These are phyloP conservation scores for Knoxdaviesia capensis DNA, from an alignment of 2,329 filamentous ascomycete genomes.

Conservation along the genomic window DNA sequence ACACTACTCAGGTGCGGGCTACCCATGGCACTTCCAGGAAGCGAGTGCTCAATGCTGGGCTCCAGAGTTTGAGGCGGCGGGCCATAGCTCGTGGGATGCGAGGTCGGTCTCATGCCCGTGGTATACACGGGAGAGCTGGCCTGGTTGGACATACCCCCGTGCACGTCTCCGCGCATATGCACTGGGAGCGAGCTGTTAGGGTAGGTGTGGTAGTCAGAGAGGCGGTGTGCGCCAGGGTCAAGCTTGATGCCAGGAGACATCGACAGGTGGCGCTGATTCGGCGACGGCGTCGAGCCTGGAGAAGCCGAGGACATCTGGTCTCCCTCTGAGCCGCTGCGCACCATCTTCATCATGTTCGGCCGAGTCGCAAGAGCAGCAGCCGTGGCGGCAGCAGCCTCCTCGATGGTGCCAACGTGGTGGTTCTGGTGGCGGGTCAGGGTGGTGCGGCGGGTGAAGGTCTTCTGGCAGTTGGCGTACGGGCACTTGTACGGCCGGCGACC, in stretches of 20 bases:
- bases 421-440: conserved; percentile 92
- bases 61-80: conserved; percentile 61
- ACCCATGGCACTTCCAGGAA: conserved; percentile 49
- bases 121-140: conserved; percentile 42
- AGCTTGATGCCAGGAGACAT: conserved; percentile 65
- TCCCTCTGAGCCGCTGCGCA: conserved; percentile 43
- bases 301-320: conserved; percentile 54
- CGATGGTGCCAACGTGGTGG: conserved; percentile 84
- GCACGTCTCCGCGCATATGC: conserved; percentile 60
- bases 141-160: conserved; percentile 48
- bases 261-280: conserved; percentile 57
- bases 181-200: conserved; percentile 60
- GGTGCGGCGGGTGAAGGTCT: conserved; percentile 91
- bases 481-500: conserved; percentile 95
- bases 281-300: conserved; percentile 63
- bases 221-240: conserved; percentile 48
- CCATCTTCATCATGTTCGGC: conserved; percentile 17
- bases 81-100: conserved; percentile 67
- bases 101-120: conserved; percentile 48
- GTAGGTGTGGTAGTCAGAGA: conserved; percentile 31
- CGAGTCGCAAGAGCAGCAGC: conserved; percentile 58
- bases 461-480: conserved; percentile 91
- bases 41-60: conserved; percentile 57
- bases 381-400: conserved; percentile 78
- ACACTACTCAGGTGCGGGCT: conserved; percentile 71